Evolutionary conservation across 225 moss, liverwort and hornwort genomes (phyloP).

Genomic region (Thuidium tamariscinum): DNA sequence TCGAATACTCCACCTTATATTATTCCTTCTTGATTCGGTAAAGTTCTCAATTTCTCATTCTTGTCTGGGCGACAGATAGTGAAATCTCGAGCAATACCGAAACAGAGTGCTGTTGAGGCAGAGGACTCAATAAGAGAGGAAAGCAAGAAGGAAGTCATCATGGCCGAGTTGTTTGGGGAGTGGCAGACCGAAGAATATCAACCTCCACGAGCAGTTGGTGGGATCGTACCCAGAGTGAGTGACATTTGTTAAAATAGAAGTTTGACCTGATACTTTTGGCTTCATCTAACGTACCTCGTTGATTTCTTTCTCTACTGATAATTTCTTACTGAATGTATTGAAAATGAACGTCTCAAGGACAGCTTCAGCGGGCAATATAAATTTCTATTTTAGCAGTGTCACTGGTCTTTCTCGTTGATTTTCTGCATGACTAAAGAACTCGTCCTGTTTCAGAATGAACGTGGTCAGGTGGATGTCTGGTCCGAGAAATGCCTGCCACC

Average conservation of each 20-base stretch:
- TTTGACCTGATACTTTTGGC: background rate
- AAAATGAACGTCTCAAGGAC: background rate
- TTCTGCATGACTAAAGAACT: background rate
- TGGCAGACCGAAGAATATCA: slow-evolving; percentile 93
- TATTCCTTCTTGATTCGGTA: background rate
- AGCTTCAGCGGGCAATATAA: background rate
- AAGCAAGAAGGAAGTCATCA: slow-evolving; percentile 37
- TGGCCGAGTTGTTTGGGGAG: slow-evolving; percentile 68
- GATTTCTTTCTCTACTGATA: background rate
- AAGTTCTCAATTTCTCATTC: background rate
- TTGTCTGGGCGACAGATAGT: slow-evolving; percentile 33
- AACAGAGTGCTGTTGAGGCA: slow-evolving; percentile 25
- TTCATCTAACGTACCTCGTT: background rate
- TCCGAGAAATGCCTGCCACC: slow-evolving; percentile 92
- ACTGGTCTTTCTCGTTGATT: background rate
- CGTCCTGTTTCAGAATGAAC: slow-evolving; percentile 64
- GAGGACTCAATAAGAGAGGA: slow-evolving; percentile 30
- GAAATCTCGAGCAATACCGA: slow-evolving; percentile 54
- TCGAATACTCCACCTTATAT: background rate
- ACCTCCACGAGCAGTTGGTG: slow-evolving; percentile 78
- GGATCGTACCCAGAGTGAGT: slow-evolving; percentile 82
- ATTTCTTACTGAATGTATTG: background rate
- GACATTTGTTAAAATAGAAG: background rate
- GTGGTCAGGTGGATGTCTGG: slow-evolving; percentile 97
- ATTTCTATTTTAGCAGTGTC: background rate